Conservation (phyloP, 495 filamentous ascomycete genomes). For the Aspergillus steynii region DNA sequence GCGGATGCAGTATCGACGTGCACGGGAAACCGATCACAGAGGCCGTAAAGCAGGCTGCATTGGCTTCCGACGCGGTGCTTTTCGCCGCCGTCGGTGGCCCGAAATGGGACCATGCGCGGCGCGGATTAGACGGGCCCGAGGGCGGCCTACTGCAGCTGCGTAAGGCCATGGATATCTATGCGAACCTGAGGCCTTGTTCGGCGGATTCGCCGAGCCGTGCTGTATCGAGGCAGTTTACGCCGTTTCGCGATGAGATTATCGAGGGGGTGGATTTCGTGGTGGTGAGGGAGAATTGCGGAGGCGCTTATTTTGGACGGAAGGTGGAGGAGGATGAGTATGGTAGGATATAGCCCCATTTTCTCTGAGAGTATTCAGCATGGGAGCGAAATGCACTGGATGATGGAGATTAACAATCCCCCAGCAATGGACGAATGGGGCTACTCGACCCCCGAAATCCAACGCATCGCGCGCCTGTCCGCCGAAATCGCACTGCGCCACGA, state of each 20-base stretch:
- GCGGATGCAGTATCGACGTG: conserved; percentile 48
- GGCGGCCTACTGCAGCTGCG: conserved; percentile 47
- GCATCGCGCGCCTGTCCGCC: conserved; percentile 48
- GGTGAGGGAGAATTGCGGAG: conserved; percentile 53
- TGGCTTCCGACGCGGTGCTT: conserved; percentile 47
- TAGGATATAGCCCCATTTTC: conserved; percentile 17
- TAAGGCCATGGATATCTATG: conserved; percentile 51
- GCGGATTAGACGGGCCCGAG: conserved; percentile 46
- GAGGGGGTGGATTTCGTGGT: conserved; percentile 52
- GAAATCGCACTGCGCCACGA: conserved; percentile 45
- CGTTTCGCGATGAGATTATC: conserved; percentile 47
- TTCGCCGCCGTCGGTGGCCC: conserved; percentile 53
- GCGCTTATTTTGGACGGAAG: conserved; percentile 54
- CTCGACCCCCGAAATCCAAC: conserved; percentile 45
- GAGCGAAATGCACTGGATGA: too few species aligned
- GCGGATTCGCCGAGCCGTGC: conserved; percentile 40
- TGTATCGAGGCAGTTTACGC: conserved; percentile 40
- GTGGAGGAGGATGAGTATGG: conserved; percentile 47
- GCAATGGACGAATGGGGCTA: conserved; percentile 54
- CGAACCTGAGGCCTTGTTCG: conserved; percentile 50
- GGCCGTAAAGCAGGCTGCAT: conserved; percentile 42
- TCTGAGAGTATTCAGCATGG: background rate
- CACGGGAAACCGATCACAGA: conserved; percentile 47
- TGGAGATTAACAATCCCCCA: conserved; percentile 4
- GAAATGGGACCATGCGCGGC: conserved; percentile 48